A percentile compares a stretch with the other conserved stretches of the same genome.
These are phyloP conservation scores for Solanum bukasovii DNA, from an alignment of 257 asterid species.

Conservation along the genomic window DNA sequence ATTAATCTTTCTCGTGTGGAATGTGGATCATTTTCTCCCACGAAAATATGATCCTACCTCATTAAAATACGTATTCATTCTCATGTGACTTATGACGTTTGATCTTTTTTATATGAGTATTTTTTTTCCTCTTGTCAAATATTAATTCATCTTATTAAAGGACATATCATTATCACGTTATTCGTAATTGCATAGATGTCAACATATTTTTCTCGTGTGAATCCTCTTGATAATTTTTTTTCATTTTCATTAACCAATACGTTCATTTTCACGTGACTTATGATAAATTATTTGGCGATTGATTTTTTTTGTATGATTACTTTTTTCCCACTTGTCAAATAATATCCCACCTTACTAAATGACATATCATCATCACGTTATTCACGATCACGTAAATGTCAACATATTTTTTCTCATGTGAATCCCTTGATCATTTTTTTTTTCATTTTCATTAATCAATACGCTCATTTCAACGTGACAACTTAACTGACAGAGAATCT, in stretches of 20 bases:
- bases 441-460: no score
- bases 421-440: no score
- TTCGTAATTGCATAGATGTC: not conserved
- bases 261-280: no score
- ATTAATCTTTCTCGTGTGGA: not conserved
- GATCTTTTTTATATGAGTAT: not conserved
- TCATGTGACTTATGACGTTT: not conserved
- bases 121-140: no score
- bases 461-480: not conserved
- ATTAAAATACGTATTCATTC: not conserved
- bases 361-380: not conserved
- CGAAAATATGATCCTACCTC: no score
- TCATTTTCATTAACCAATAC: no score
- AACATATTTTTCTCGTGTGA: not conserved
- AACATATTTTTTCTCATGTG: not conserved
- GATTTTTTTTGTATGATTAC: not conserved
- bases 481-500: rapidly evolving
- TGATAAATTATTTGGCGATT: not conserved
- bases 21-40: not conserved
- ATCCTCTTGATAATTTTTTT: not conserved
- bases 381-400: not conserved
- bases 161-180: not conserved
- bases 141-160: no score
- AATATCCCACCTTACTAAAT: not conserved
- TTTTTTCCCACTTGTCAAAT: not conserved